A percentile compares a stretch with the other conserved stretches of the same genome.
phyloP scores from a whole-genome alignment of 2,329 filamentous ascomycete genomes.

The Colletotrichum paranaense region DNA sequence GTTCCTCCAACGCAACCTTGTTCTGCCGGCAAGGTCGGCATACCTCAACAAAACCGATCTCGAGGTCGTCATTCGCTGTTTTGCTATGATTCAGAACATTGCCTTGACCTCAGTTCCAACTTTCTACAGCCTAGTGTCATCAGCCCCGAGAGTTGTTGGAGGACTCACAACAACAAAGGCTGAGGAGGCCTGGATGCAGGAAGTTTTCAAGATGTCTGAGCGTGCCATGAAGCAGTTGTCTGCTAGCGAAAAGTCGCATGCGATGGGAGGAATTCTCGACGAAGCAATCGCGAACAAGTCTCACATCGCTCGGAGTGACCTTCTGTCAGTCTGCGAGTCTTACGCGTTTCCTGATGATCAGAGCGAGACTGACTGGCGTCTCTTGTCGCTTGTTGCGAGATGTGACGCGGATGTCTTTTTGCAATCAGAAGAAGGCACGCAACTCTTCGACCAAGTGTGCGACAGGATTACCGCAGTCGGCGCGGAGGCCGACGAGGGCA shows the following conservation, averaged over 20 bases:
- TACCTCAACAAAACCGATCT: slow-evolving; percentile 57
- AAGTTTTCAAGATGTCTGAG: slow-evolving; percentile 47
- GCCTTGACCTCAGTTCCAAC: slow-evolving; percentile 53
- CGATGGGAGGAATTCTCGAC: slow-evolving; percentile 45
- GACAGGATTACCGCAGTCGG: slow-evolving; percentile 42
- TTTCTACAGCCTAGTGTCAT: slow-evolving; percentile 56
- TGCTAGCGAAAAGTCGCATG: slow-evolving; percentile 36
- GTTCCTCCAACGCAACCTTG: slow-evolving; percentile 62
- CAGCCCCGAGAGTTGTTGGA: slow-evolving; percentile 42
- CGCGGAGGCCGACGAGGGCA: slow-evolving; percentile 35
- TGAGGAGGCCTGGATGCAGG: slow-evolving; percentile 53
- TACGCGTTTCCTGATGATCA: slow-evolving; percentile 49
- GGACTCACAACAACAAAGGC: slow-evolving; percentile 51
- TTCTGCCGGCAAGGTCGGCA: slow-evolving; percentile 61
- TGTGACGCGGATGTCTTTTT: slow-evolving; percentile 62
- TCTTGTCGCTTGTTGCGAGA: slow-evolving; percentile 53
- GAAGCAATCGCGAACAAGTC: slow-evolving; percentile 44
- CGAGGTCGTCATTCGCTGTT: slow-evolving; percentile 53
- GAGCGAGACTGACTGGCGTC: slow-evolving; percentile 52
- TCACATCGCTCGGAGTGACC: slow-evolving; percentile 50
- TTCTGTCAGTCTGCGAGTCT: slow-evolving; percentile 55
- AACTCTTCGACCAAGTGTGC: slow-evolving; percentile 54
- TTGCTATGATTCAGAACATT: slow-evolving; percentile 49
- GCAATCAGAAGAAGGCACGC: slow-evolving; percentile 49
- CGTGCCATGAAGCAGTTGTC: slow-evolving; percentile 40